Base-by-base conservation (phyloP, 2,329 filamentous ascomycete genomes). In the Diplodia sapinea region DNA sequence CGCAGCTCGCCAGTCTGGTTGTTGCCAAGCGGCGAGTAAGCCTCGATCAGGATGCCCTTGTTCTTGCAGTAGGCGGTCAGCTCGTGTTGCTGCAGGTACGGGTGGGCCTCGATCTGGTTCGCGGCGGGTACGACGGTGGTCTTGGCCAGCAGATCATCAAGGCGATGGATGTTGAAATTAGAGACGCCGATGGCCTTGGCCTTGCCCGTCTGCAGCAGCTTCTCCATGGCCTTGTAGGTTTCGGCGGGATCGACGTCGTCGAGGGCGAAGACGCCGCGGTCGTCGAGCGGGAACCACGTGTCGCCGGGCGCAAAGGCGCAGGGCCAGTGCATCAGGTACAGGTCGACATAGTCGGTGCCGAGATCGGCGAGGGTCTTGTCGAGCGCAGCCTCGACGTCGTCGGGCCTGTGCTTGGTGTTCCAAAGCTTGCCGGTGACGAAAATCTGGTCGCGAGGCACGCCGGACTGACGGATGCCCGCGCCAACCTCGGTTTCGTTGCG, bases 91-190 rank as follows among this genome's bases (percentile, higher is more conserved):
- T 90, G 89, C 11, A 91, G 82, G 73, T 89, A 89, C 1, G 89
- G 88, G 75, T 91, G 88, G 57, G 87, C 87, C 76, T 91, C 89
- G 70, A 91, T 87, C 83, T 91, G 89, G 81, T 91, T 90, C 73
- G 87, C 86, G 68, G 87, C 88, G 11, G 89, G 89, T 12, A 87
- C 80, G 71, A 91, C 84, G 52, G 88, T 89, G 71, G 88, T 88
- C 0, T 86, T 85, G 4, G 78, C 78, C 4, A 89, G 81, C 8
- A 84, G 78, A 73, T 83, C 82, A 72, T 83, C 78, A 36, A 84
- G 73, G 72, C 79, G 82, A 69, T 79, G 80, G 64, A 80, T 78
- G 2, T 79, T 81, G 78, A 82, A 84, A 73, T 84, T 84, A 47
- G 81, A 81, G 3, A 84, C 82, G 64, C 82, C 82, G 68, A 84